phyloP scores from a whole-genome alignment of 2,329 filamentous ascomycete species.

The Aspergillus sp. region DNA sequence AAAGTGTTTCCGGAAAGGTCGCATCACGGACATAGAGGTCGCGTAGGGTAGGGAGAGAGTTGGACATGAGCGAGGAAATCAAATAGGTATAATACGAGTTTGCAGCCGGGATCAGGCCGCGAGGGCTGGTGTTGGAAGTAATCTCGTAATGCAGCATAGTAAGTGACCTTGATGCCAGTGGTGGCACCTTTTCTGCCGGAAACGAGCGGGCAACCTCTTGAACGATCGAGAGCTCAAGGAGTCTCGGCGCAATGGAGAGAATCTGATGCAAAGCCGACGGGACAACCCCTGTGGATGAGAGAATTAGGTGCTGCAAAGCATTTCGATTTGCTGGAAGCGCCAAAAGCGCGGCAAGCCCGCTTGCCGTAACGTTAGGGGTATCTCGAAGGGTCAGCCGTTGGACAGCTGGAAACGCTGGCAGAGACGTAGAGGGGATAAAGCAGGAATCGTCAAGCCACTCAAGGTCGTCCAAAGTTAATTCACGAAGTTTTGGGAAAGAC shows the following conservation, averaged over 20 bases:
- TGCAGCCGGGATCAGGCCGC: constrained; percentile 47
- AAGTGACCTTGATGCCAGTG: constrained; percentile 65
- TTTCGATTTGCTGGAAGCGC: constrained; percentile 55
- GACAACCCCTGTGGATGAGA: constrained; percentile 66
- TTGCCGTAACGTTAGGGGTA: constrained; percentile 65
- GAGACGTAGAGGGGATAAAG: constrained; percentile 60
- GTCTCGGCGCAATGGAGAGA: constrained; percentile 35
- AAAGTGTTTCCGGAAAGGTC: constrained; percentile 73
- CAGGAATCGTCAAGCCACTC: constrained; percentile 70
- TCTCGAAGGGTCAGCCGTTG: constrained; percentile 69
- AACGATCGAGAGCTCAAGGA: constrained; percentile 49
- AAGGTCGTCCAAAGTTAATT: constrained; percentile 69
- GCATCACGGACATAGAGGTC: constrained; percentile 83
- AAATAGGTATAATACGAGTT: constrained; percentile 79
- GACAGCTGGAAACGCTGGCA: constrained; percentile 70
- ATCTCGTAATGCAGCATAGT: constrained; percentile 79
- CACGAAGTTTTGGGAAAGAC: constrained; percentile 62
- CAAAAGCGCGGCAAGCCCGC: constrained; percentile 67
- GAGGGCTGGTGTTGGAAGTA: constrained; percentile 54
- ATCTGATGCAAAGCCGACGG: constrained; percentile 39
- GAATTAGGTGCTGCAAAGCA: constrained; percentile 61
- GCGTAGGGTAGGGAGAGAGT: constrained; percentile 66
- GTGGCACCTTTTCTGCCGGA: constrained; percentile 53
- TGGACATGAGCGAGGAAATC: constrained; percentile 72
- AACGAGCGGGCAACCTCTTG: constrained; percentile 55